Evolutionary conservation across 306 rosid genomes (phyloP), one percentile per base, ranked within the genome.

Genomic region (Oxytropis ochrocephala): DNA sequence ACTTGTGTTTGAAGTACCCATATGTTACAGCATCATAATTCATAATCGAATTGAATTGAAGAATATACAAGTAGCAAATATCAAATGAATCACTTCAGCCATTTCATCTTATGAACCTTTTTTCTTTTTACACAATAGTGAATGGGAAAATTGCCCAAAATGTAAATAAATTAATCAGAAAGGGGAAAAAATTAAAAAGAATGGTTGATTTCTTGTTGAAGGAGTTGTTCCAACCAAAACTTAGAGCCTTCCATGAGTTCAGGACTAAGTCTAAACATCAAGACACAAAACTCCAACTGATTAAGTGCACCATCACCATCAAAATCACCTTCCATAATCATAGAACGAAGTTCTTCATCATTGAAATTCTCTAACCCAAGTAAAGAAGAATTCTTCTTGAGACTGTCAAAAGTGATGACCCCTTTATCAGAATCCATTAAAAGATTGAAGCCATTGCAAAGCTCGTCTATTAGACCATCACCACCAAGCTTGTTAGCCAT

Each of bases 201-300:
- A 43, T 82, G 71, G 36, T 69, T 29, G 13, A 86, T 66, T 38
- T 91, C 88, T 3, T 75, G 88, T 47, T 82, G 69, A 59, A 89
- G 78, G 48, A 72, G 80, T 48, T 89, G 74, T 4, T 89, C 89
- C 8, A 92, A 75, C 94, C 89, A 89, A 49, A 82, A 8, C 4
- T 73, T 17, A 0, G 92, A 89, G 2, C 86, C 91, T 3, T 85
- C 91, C 98, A 92, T 92, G 50, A 92, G 87, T 38, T 86, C 92
- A 66, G 98, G 98, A 65, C 98, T 89, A 69, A 92, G 74, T 81
- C 96, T 85, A 67, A 92, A 92, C 96, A 89, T 92, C 78, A 92
- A 76, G 5, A 89, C 92, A 9, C 98, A 92, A 53, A 92, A 92
- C 84, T 92, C 96, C 89, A 89, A 59, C 82, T 86, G 92, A 67